Evolutionary conservation across 2,329 filamentous ascomycete species (phyloP).

Genomic region (Fusarium buxicola): DNA sequence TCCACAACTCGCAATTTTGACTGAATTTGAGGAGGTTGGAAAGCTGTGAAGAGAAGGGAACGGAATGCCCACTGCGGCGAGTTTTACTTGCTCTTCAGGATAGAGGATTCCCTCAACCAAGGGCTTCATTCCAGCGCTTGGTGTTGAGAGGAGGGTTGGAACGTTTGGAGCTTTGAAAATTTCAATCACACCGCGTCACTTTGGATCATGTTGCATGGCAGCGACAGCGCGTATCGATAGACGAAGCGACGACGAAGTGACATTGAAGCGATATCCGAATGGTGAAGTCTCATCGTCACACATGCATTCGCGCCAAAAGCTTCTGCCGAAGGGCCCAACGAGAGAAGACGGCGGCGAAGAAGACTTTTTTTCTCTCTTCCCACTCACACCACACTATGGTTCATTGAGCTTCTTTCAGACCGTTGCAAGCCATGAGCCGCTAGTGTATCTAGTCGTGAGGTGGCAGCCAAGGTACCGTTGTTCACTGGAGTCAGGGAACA

Average conservation of each 20-base stretch:
- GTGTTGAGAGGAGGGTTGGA: conserved; percentile 11
- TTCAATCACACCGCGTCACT: conserved; percentile 30
- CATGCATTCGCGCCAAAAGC: conserved; percentile 38
- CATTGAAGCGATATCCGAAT: conserved; percentile 18
- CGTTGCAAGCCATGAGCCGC: conserved; percentile 34
- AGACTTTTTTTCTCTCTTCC: conserved; percentile 29
- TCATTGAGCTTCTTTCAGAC: conserved; percentile 18
- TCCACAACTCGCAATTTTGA: conserved; percentile 16
- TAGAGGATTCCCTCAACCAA: too few relatives aligned
- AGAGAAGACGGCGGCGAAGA: conserved; percentile 29
- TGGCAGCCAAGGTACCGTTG: conserved; percentile 27
- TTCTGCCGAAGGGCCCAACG: conserved; percentile 22
- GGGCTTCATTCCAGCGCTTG: conserved; percentile 10
- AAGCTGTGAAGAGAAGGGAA: conserved; percentile 5
- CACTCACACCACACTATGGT: conserved; percentile 21
- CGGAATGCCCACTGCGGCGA: not conserved
- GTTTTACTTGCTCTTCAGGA: conserved; percentile 6
- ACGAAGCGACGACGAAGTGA: conserved; percentile 12
- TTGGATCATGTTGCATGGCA: conserved; percentile 20
- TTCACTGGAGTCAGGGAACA: conserved; percentile 27
- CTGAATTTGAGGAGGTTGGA: conserved; percentile 10
- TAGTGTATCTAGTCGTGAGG: conserved; percentile 28
- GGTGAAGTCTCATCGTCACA: conserved; percentile 28
- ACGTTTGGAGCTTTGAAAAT: conserved; percentile 9
- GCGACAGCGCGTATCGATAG: conserved; percentile 10